Evolutionary conservation across 306 rosid species (phyloP), one percentile per base, ranked within the genome.

Genomic region (cucumber (Cucumis sativus)): DNA sequence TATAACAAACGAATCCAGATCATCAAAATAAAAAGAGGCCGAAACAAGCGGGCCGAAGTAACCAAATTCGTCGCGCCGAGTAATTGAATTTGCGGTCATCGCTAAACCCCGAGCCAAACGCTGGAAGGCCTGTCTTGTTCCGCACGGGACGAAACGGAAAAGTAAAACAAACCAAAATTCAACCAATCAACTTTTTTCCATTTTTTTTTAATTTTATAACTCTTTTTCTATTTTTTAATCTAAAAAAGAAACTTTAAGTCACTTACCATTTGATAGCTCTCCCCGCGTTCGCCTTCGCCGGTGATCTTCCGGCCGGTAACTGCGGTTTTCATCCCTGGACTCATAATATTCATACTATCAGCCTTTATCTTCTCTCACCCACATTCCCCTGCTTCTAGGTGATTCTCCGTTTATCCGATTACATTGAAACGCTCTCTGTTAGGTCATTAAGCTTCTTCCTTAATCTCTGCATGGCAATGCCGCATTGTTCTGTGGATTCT

Each of bases 271-370:
- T 47, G 54, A 2, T 47, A 3, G 57, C 57, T 52, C 20, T 16
- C 57, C n/a, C 57, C n/a, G 57, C 57, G 9, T 16, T 3, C n/a
- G 8, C n/a, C 57, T 52, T 52, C 61, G 41, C 81, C 81, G 73
- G 81, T 61, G 43, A 35, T 35, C 58, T 78, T 39, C 77, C 79
- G 39, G 56, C 87, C 80, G 66, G 81, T 51, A 59, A 15, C 77
- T 82, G 6, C 25, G 65, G 37, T 33, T 39, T 75, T 83, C 60
- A 66, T 69, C 56, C 51, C 1, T n/a, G 72, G 72, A 82, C 63
- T 9, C 20, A 35, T 30, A 7, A 14, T 14, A 40, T 13, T 54
- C 9, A 25, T 69, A 43, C 10, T 21, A 37, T 5, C 20, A 25
- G 54, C 57, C n/a, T 21, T 70, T 15, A 23, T 1, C 14, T 2